Evolutionary conservation across 2,329 filamentous ascomycete species (phyloP), one percentile per base, ranked within the genome.

Genomic region (Lachnellula subtilissima): DNA sequence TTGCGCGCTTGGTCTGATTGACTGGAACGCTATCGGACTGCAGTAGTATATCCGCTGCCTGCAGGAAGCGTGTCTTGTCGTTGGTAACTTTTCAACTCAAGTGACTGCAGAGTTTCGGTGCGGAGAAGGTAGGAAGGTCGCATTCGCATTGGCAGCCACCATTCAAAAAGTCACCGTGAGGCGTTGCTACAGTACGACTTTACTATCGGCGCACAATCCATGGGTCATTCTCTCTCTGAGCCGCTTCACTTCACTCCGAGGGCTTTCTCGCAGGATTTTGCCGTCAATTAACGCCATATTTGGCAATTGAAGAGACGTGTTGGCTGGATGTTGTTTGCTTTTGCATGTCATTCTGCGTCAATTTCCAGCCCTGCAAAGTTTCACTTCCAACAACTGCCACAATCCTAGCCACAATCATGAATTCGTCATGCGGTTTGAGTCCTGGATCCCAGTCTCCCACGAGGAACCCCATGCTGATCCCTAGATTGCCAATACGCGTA

Each of bases 1-100:
- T 58, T 61, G 56, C 49, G 57, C 46, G 53, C 46, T 40, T 48
- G 53, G 54, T 61, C 35, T 61, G 61, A 58, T 61, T 59, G 56
- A 56, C 46, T 36, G 36, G 47, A 32, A 46, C 59, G 51, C 51
- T 65, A 65, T 64, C 61, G 57, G 46, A 43, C 42, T 65, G 63
- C 62, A 64, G 57, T 61, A 65, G 61, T 52, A 53, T 53, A 62
- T 61, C 61, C 60, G 63, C 52, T 50, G 22, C 43, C 52, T 56
- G 60, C 60, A 62, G 45, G 55, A 52, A 45, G 17, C 28, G 46
- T 35, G n/a, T 36, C 25, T 17, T 47, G 28, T 50, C 48, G 32
- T 52, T 57, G 59, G 61, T 58, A 60, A 56, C 53, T 57, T 57
- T 46, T 6, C 37, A 50, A 49, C 49, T 49, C 48, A 32, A 32